A percentile compares a stretch with the other conserved stretches of the same genome.
These are phyloP conservation scores for Ogataea neopini DNA, from an alignment of 805 yeast species.

Conservation along the genomic window DNA sequence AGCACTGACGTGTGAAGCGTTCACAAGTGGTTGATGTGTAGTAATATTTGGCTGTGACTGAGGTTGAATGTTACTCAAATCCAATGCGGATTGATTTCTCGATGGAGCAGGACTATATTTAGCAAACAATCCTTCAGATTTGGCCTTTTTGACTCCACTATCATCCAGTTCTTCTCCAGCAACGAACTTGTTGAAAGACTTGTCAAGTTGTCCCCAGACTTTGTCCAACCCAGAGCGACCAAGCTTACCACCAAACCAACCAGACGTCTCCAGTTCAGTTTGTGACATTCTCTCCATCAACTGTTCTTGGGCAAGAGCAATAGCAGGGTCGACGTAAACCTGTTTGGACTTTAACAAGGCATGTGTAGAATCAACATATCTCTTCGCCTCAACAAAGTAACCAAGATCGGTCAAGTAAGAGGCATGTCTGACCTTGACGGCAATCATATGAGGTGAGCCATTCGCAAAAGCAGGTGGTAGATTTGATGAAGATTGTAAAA, in stretches of 20 bases:
- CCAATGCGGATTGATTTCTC: slow-evolving; percentile 48
- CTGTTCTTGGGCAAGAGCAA: slow-evolving; percentile 36
- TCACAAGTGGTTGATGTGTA: slow-evolving; percentile 11
- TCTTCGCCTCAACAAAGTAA: slow-evolving; percentile 55
- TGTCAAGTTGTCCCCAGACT: slow-evolving; percentile 87
- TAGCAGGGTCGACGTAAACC: slow-evolving; percentile 35
- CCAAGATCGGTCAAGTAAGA: slow-evolving; percentile 70
- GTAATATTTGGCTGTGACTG: slow-evolving; percentile 24
- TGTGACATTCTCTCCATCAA: slow-evolving; percentile 50
- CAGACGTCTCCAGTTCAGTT: slow-evolving; percentile 37
- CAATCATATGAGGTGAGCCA: slow-evolving; percentile 52
- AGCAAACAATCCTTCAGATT: slow-evolving; percentile 61
- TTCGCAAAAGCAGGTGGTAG: slow-evolving; percentile 36
- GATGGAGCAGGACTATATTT: slow-evolving; percentile 72
- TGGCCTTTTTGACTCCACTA: slow-evolving; percentile 27
- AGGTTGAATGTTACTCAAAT: slow-evolving; percentile 27
- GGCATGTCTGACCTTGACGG: slow-evolving; percentile 68
- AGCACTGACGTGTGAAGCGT: slow-evolving; percentile 7
- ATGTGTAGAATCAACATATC: slow-evolving; percentile 56
- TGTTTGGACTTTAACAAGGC: slow-evolving; percentile 40
- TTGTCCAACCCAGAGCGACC: slow-evolving; percentile 49
- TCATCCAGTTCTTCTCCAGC: slow-evolving; percentile 75
- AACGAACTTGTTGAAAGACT: slow-evolving; percentile 73
- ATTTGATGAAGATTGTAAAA: slow-evolving; percentile 36
- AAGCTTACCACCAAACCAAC: slow-evolving; percentile 72